Evolutionary conservation across 495 filamentous ascomycete genomes (phyloP).

Genomic region (Tetracladium marchalianum): DNA sequence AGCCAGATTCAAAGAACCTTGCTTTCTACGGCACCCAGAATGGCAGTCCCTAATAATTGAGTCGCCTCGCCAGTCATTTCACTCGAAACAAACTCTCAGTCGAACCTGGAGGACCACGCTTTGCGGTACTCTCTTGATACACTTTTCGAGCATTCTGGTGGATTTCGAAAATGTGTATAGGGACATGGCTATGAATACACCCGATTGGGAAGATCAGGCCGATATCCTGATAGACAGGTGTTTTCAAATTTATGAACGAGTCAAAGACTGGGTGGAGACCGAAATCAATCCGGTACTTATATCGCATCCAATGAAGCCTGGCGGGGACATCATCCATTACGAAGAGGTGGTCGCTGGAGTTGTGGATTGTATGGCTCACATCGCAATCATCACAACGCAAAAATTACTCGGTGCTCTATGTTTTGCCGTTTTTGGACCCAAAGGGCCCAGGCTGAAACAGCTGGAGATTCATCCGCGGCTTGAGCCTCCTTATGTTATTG

Average conservation of each 20-base stretch:
- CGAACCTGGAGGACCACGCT: neutral
- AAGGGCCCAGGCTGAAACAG: neutral
- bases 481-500: too few species aligned
- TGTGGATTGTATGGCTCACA: constrained; percentile 1
- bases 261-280: neutral
- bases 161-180: neutral
- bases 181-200: neutral
- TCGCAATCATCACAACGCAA: neutral
- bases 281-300: neutral
- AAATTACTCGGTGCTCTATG: neutral
- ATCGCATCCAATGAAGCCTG: neutral
- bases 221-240: neutral
- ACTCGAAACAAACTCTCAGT: neutral
- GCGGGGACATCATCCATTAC: neutral
- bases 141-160: neutral
- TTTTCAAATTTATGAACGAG: neutral
- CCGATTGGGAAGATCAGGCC: neutral
- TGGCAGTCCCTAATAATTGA: neutral
- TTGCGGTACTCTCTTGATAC: neutral
- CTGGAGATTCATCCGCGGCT: too few species aligned
- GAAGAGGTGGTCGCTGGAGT: neutral
- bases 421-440: neutral
- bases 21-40: neutral
- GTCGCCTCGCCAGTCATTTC: neutral
- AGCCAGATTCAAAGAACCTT: neutral